Evolutionary conservation across 139 green algal species (phyloP).

Genomic region (Bryopsis sp.): DNA sequence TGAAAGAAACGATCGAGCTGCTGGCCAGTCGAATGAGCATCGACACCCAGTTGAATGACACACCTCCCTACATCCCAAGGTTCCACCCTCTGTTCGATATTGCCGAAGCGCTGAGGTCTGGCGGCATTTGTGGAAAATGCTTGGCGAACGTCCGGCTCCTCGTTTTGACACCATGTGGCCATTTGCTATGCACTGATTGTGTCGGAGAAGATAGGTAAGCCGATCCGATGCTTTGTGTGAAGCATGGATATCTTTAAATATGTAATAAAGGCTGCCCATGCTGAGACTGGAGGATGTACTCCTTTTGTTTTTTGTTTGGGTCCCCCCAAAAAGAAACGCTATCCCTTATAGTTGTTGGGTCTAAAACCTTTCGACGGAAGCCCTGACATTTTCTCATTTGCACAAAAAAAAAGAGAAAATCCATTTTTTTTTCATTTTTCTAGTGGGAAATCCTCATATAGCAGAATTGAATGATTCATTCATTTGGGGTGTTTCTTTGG

Average conservation of each 20-base stretch:
- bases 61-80: slow-evolving; percentile 27
- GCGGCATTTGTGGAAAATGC: slow-evolving; percentile 42
- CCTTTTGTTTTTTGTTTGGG: too few relatives aligned
- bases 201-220: neutral
- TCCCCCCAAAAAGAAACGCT: too few relatives aligned
- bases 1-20: slow-evolving; percentile 56
- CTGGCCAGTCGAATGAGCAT: slow-evolving; percentile 26
- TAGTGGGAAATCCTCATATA: too few relatives aligned
- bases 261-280: slow-evolving; percentile 23
- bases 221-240: neutral
- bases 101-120: slow-evolving; percentile 47
- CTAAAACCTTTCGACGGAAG: too few relatives aligned
- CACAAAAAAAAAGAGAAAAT: too few relatives aligned
- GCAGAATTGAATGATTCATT: too few relatives aligned
- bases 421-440: too few relatives aligned
- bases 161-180: slow-evolving; percentile 79
- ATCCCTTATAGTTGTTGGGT: too few relatives aligned
- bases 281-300: too few relatives aligned
- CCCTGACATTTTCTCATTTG: too few relatives aligned
- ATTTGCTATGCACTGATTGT: slow-evolving; percentile 81
- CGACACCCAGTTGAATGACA: slow-evolving; percentile 8
- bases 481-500: too few relatives aligned
- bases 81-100: slow-evolving; percentile 46
- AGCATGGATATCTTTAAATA: slow-evolving; percentile 4
- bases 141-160: slow-evolving; percentile 30